Base-by-base conservation (phyloP, 2,329 filamentous ascomycete species). In the Paraphoma chrysanthemicola region DNA sequence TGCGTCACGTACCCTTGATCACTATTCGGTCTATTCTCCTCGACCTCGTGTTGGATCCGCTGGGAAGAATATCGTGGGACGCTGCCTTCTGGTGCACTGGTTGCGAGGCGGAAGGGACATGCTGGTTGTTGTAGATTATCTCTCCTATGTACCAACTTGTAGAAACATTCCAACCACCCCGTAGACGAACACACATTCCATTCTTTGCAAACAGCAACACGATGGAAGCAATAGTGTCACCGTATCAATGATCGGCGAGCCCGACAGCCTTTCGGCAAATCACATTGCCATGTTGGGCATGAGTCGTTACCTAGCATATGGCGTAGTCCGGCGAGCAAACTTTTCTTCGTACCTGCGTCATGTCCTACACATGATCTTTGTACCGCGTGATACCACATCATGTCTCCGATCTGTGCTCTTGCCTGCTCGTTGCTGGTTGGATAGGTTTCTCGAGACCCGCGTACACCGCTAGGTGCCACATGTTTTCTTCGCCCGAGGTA, bases 401-500 rank as follows among this genome's bases (percentile, higher is more conserved):
- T 39, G 43, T 54, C 39, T 39, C 31, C 45, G 51, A 48, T 53
- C 38, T 33, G 38, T 43, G 42, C 33, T 36, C 33, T 3, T 36
- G 10, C 9, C 38, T 43, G 14, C 33, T 36, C 10, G 10, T 36
- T 36, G 14, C 33, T 36, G 33, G 33, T 36, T 36, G 33, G 33
- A 3, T 7, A 36, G 9, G 33, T 36, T 36, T 14, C 33, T 10
- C 9, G 14, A 10, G 14, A 36, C 33, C 6, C 33, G 9, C 33
- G 14, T 30, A 42, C 42, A 48, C 50, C 46, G 46, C 49, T 56
- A 23, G 30, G 50, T 56, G 33, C 41, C 36, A 44, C 45, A 51
- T 48, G 14, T 29, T 42, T 17, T 43, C 17, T 12, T 23, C 29
- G 33, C 33, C 33, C 10, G 10, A 14, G 33, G 33, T 4, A 10